Evolutionary conservation across 2,329 filamentous ascomycete species (phyloP), one percentile per base, ranked within the genome.

Genomic region (Colletotrichum shisoi): DNA sequence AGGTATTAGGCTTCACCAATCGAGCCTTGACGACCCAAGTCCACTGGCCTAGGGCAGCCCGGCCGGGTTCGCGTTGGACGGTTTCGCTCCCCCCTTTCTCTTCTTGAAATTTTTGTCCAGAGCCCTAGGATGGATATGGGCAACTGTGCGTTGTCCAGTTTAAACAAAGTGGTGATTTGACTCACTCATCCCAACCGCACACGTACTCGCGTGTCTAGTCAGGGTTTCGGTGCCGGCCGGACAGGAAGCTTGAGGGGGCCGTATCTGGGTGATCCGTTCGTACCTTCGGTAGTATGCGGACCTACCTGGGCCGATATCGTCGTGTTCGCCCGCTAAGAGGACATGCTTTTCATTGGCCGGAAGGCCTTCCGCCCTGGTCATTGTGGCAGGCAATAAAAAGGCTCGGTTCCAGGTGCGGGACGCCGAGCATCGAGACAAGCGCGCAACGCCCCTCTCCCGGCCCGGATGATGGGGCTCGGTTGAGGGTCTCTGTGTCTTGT

Each of bases 341-440:
- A 4, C 51, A 53, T 8, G 51, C 31, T 3, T 15, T 34, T 39
- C 13, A 11, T 17, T 46, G 19, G n/a, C 21, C 31, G 44, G 56
- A 19, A 8, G 15, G 11, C 24, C 27, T 24, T 39, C 56, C 19
- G 56, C 37, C 44, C 13, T 37, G 42, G 44, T 46, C 37, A 31
- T 31, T 3, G n/a, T 11, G 27, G 42, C n/a, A 58, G 42, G 54
- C 42, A 46, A 44, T n/a, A 42, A 42, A 46, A 44, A 34, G 17
- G 12, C 19, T 46, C 24, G 24, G 44, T 58, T 58, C 39, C 56
- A 48, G 42, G 42, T 57, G 54, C 42, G 56, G 56, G 27, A 39
- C 42, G 56, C 56, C 56, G 40, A 57, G 54, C 13, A 57, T 34
- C 54, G 31, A 52, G 49, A 52, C 49, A 13, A 37, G 49, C 17